A percentile compares a stretch with the other conserved stretches of the same genome.
These are phyloP conservation scores for Viola pubescens DNA, from an alignment of 441 rosid genomes.

Conservation along the genomic window DNA sequence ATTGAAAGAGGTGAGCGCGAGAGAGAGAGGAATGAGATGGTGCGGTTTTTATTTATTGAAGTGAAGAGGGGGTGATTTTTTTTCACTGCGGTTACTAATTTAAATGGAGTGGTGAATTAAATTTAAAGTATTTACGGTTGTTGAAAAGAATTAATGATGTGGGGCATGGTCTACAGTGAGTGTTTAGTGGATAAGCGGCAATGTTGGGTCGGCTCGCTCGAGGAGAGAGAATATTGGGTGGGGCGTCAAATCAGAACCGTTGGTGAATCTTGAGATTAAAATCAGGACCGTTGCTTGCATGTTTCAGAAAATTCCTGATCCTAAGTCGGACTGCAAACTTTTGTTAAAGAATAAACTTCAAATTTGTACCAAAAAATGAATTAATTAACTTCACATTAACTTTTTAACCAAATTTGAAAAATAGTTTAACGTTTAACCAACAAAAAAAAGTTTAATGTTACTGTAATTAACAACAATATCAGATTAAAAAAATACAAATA, in stretches of 20 bases:
- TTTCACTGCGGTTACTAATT: conserved; percentile 13
- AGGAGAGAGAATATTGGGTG: background rate
- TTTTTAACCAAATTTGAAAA: background rate
- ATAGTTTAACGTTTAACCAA: no score
- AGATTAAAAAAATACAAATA: no score
- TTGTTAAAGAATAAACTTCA: background rate
- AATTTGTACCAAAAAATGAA: no score
- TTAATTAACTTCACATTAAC: background rate
- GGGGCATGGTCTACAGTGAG: background rate
- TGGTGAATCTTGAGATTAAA: background rate
- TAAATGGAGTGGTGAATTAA: no score
- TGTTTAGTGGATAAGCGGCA: background rate
- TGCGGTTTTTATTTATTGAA: conserved; percentile 25
- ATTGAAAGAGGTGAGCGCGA: conserved; percentile 65
- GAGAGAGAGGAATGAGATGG: conserved; percentile 18
- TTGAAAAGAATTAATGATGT: background rate
- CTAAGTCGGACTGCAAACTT: background rate
- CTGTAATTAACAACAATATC: no score
- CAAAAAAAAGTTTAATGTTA: no score
- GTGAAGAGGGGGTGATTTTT: background rate
- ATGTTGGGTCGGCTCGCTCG: conserved; percentile 10
- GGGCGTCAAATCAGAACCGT: conserved; percentile 6
- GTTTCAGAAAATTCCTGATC: no score
- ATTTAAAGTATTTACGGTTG: background rate
- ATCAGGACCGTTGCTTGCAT: conserved; percentile 2